These are phyloP conservation scores for Coniella lustricola DNA, from an alignment of 2,329 filamentous ascomycete species.

Conservation along the genomic window DNA sequence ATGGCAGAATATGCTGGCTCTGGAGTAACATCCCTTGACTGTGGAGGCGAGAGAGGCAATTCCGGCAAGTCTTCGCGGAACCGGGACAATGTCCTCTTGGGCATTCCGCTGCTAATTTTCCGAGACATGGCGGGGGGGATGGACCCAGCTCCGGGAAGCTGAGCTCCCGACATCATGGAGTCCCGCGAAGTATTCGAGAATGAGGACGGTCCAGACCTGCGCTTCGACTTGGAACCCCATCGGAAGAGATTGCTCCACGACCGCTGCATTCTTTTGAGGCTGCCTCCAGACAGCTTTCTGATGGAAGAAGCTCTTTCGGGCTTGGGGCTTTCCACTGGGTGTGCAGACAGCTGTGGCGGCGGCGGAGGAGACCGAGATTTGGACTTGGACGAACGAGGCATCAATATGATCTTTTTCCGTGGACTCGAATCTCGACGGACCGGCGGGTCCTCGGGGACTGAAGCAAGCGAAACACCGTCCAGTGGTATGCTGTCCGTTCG, in stretches of 20 bases:
- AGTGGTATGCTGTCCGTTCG: slow-evolving; percentile 41
- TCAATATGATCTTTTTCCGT: slow-evolving; percentile 32
- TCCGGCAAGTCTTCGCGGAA: slow-evolving; percentile 92
- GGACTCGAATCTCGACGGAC: slow-evolving; percentile 26
- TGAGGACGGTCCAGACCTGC: slow-evolving; percentile 59
- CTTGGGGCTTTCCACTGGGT: slow-evolving; percentile 21
- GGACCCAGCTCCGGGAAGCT: slow-evolving; percentile 5
- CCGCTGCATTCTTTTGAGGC: slow-evolving; percentile 30
- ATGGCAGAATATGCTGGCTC: slow-evolving; percentile 39
- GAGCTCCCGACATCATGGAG: slow-evolving; percentile 65
- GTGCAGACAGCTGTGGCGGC: slow-evolving; percentile 33
- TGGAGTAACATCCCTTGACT: slow-evolving; percentile 73
- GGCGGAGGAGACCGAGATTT: slow-evolving; percentile 40
- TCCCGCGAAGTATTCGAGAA: slow-evolving; percentile 89
- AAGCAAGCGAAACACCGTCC: slow-evolving; percentile 19
- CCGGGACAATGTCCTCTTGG: slow-evolving; percentile 78
- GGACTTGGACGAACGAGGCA: slow-evolving; percentile 41
- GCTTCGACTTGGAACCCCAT: slow-evolving; percentile 54
- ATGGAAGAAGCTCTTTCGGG: slow-evolving; percentile 43
- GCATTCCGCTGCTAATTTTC: slow-evolving; percentile 38
- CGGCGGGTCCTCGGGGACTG: slow-evolving; percentile 16
- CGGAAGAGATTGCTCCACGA: slow-evolving; percentile 72
- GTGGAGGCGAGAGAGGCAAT: slow-evolving; percentile 75
- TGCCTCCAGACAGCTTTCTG: slow-evolving; percentile 49
- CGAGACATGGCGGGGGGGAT: slow-evolving; percentile 27